Percentiles rank a stretch among this genome's conserved stretches.
These are phyloP conservation scores for Cytospora mali DNA, from an alignment of 2,329 filamentous ascomycete species.

Conservation along the genomic window DNA sequence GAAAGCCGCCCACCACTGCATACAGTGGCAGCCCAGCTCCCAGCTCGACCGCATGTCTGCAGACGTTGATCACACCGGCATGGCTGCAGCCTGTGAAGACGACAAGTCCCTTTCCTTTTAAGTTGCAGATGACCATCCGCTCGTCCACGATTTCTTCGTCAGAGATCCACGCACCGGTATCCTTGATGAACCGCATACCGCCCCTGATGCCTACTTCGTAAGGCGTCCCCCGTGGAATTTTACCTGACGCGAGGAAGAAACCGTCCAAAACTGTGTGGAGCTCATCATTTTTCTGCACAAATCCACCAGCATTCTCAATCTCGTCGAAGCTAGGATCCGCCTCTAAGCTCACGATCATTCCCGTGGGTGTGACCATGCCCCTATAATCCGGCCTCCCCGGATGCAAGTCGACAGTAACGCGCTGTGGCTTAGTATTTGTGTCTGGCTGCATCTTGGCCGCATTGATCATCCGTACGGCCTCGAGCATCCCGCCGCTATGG, in stretches of 20 bases:
- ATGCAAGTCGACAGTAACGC: conserved; percentile 52
- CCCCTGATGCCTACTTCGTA: conserved; percentile 53
- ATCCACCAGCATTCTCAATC: conserved; percentile 46
- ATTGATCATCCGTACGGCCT: conserved; percentile 51
- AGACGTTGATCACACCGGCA: conserved; percentile 56
- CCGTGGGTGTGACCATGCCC: conserved; percentile 45
- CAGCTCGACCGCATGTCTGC: conserved; percentile 48
- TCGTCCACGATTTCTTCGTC: conserved; percentile 56
- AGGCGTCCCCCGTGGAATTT: conserved; percentile 51
- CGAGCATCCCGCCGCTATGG: conserved; percentile 54
- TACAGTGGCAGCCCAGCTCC: conserved; percentile 45
- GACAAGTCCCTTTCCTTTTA: conserved; percentile 56
- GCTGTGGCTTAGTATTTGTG: conserved; percentile 23
- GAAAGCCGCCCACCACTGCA: conserved; percentile 56
- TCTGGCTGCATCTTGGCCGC: conserved; percentile 39
- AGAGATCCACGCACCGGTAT: conserved; percentile 46
- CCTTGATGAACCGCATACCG: conserved; percentile 46
- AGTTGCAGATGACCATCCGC: conserved; percentile 54
- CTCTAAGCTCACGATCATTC: conserved; percentile 50
- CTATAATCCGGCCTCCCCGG: conserved; percentile 54
- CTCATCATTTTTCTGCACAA: conserved; percentile 41
- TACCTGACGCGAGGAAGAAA: conserved; percentile 56
- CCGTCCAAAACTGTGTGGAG: conserved; percentile 50
- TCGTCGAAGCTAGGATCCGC: conserved; percentile 55
- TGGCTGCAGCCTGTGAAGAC: conserved; percentile 60